Base-by-base conservation (phyloP, 805 yeast genomes). In the Grigorovia jiainica region DNA sequence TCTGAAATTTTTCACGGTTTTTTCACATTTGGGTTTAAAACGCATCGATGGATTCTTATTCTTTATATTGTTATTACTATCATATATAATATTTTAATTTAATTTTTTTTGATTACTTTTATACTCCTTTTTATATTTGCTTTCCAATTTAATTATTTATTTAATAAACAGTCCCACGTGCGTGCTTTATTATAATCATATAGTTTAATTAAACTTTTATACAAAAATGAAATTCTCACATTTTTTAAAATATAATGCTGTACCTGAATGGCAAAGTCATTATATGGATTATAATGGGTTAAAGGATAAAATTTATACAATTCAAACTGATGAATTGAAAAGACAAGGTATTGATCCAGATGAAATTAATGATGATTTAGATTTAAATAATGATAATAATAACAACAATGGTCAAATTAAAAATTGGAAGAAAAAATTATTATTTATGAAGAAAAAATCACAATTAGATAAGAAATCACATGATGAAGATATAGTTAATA, bases 201-300 rank as follows among this genome's bases (percentile, higher is more conserved):
- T 24, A 10, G 11, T 7, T 24, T 24, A 5, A 10, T 7, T 24
- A 10, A n/a, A n/a, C n/a, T n/a, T n/a, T n/a, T n/a, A 21, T 13
- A 5, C 36, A 34, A 23, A 24, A n/a, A 81, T 81, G 89, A 80
- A 81, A 63, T 81, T 81, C 55, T 81, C 79, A 10, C 81, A 78
- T 47, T 76, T 82, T 21, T 64, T 81, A 45, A 74, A 72, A 47
- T 82, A 80, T 39, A 80, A 80, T 43, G 70, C 78, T 34, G 85
- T 83, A 42, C 95, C 96, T 3, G 94, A 82, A 54, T 87, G 97
- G 97, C 84, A 81, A 57, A 78, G 75, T 40, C 78, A 80, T 52
- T 87, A 87, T 57, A 68, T 89, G 46, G 81, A 84, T 54, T 81
- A 81, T 57, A 73, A 75, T 11, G 69, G 69, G 8, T 58, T 79